A percentile compares a stretch with the other conserved stretches of the same genome.
Evolutionary conservation across 805 yeast genomes (phyloP).

Genomic region (Schizosaccharomyces osmophilus): DNA sequence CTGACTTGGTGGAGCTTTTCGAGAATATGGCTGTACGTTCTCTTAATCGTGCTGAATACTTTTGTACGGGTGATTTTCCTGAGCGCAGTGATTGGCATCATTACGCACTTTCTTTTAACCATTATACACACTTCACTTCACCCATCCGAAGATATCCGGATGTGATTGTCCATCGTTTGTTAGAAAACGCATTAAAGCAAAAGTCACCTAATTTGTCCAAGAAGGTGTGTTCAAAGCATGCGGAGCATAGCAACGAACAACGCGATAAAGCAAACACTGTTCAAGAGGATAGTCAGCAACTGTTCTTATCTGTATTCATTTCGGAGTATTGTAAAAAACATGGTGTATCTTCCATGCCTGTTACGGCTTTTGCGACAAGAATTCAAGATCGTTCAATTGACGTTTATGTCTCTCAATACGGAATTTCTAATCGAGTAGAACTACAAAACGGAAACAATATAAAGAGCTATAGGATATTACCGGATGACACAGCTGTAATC

Average conservation of each 20-base stretch:
- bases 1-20: constrained; percentile 39
- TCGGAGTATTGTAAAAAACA: neutral
- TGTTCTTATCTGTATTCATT: neutral
- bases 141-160: constrained; percentile 86
- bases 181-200: constrained; percentile 34
- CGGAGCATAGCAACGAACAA: neutral
- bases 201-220: neutral
- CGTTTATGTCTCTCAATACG: neutral
- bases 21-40: constrained; percentile 63
- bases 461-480: neutral
- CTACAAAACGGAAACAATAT: neutral
- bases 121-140: constrained; percentile 81
- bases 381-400: neutral
- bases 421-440: neutral
- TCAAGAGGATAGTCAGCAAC: neutral
- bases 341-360: neutral
- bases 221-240: neutral
- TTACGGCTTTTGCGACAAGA: neutral
- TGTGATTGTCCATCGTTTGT: constrained; percentile 73
- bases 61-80: constrained; percentile 57
- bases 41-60: constrained; percentile 65
- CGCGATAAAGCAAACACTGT: neutral
- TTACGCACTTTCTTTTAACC: constrained; percentile 56
- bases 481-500: neutral
- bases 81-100: constrained; percentile 60